Conservation (phyloP, 106 monocot genomes). For the Phalaenopsis equestris region DNA sequence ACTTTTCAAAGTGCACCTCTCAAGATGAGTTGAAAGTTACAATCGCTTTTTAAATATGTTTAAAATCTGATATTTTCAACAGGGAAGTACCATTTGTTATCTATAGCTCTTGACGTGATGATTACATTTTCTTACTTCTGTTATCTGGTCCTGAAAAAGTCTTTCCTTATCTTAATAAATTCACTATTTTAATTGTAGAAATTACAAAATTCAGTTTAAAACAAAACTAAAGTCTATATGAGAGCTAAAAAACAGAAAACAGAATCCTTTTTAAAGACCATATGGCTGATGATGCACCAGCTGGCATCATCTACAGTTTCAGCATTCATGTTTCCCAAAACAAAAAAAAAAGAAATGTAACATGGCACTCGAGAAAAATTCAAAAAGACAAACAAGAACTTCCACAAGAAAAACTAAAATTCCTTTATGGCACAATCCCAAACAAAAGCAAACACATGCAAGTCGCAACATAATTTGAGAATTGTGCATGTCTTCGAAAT, state of each 20-base stretch:
- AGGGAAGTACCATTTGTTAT: not conserved
- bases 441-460: not conserved
- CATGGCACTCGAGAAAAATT: not conserved
- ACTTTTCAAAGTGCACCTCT: not conserved
- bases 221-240: not conserved
- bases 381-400: not conserved
- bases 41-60: not conserved
- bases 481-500: not conserved
- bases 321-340: not conserved
- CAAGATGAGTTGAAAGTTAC: not conserved
- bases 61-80: not conserved
- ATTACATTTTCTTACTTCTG: not conserved
- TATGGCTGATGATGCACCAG: not conserved
- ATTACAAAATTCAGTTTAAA: not conserved
- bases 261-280: not conserved
- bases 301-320: not conserved
- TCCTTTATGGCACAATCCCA: not conserved
- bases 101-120: not conserved
- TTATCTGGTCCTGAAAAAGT: not conserved
- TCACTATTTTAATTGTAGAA: constrained; percentile 1
- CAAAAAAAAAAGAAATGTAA: not conserved
- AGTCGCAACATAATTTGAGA: not conserved
- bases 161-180: not conserved
- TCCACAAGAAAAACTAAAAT: not conserved
- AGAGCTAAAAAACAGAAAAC: not conserved